These are phyloP conservation scores for Peniophora sp. DNA, from an alignment of 1,284 basidiomycete species.

Conservation along the genomic window DNA sequence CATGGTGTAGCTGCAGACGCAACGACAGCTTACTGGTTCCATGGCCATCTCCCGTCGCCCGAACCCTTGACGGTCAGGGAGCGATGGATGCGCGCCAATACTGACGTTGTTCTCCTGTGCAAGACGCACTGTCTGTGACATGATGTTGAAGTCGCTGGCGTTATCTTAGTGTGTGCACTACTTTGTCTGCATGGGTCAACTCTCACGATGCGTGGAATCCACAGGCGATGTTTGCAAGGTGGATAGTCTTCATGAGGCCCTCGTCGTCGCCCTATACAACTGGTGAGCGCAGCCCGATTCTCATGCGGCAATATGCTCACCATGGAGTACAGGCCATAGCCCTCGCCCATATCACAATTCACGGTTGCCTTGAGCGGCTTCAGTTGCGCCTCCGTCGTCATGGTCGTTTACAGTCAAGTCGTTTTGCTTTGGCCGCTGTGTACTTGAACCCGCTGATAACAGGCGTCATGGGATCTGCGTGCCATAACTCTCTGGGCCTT, in stretches of 20 bases:
- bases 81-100: slow-evolving; percentile 55
- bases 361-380: slow-evolving; percentile 31
- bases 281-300: neutral
- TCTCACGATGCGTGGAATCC: slow-evolving; percentile 56
- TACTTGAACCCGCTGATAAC: neutral
- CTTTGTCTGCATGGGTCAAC: neutral
- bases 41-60: slow-evolving; percentile 56
- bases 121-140: slow-evolving; percentile 49
- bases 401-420: neutral
- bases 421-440: too few relatives aligned
- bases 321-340: slow-evolving; percentile 42
- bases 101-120: slow-evolving; percentile 44
- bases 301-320: slow-evolving; percentile 22
- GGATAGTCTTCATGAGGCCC: slow-evolving; percentile 52
- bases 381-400: neutral
- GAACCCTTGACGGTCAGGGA: slow-evolving; percentile 58
- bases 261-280: slow-evolving; percentile 46
- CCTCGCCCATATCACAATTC: slow-evolving; percentile 62
- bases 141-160: slow-evolving; percentile 48
- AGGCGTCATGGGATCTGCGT: neutral
- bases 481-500: too few relatives aligned
- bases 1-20: neutral
- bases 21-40: slow-evolving; percentile 30
- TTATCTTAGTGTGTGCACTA: neutral
- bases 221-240: slow-evolving; percentile 57